Evolutionary conservation across 495 filamentous ascomycete species (phyloP), one percentile per base, ranked within the genome.

Genomic region (Polyplosphaeria fusca): DNA sequence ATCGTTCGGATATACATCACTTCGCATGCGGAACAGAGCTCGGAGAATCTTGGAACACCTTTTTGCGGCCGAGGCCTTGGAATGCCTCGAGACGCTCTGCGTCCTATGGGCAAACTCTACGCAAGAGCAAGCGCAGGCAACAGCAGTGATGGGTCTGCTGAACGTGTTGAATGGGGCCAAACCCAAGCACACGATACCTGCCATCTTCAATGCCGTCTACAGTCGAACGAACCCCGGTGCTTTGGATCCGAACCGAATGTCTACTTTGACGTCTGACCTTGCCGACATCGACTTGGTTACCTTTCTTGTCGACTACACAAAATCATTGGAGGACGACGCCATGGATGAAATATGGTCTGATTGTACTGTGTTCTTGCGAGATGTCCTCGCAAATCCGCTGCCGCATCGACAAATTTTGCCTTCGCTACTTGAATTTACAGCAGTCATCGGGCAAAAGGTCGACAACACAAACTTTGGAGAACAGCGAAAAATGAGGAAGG

Each of bases 321-420:
- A 82, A 20, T 92, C 90, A 2, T 74, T 96, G 13, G 93, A 99
- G 64, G 93, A 99, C 61, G 93, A 99, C 75, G 86, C 93, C n/a
- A 92, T 97, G 77, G 94, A 99, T 65, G 93, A 99, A 71, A 96
- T 99, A 26, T 99, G 93, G 93, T 76, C 81, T 32, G 94, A 99
- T 65, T 97, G 92, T 68, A 89, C 89, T 64, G 82, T 85, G 0
- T 99, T 99, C 70, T 69, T 97, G 39, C 85, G 82, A 48, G 94
- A 97, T 70, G 82, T 97, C 4, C 75, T 97, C 24, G 85, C 86
- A 39, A 97, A 99, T 69, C 94, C 94, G 2, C 88, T 99, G 61
- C 94, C 93, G 1, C 92, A 97, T 67, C 79, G 93, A 43, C 90
- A 95, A 67, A 91, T 88, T 19, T 76, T 99, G 20, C 89, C 94